A percentile compares a stretch with the other conserved stretches of the same genome.
These are phyloP conservation scores for Larix kaempferi DNA, from an alignment of 75 land plant genomes.

Conservation along the genomic window DNA sequence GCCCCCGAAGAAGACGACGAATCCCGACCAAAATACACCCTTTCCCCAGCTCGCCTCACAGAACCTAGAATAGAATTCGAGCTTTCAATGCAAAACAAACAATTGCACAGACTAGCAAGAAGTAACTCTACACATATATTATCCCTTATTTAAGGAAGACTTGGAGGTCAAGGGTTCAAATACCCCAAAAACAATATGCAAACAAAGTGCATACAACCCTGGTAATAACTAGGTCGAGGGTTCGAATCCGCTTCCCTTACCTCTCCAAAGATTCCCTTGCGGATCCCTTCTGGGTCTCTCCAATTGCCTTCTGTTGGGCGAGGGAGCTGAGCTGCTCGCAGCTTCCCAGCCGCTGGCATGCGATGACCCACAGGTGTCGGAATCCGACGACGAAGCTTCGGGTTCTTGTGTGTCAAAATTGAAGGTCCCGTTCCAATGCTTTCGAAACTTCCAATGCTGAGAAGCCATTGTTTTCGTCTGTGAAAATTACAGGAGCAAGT, in stretches of 20 bases:
- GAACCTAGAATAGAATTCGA: background rate
- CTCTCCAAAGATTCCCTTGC: conserved; percentile 7
- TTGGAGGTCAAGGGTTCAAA: background rate
- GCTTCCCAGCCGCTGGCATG: conserved; percentile 15
- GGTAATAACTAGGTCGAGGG: background rate
- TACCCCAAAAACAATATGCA: background rate
- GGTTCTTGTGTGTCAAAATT: conserved; percentile 6
- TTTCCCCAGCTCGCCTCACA: conserved; percentile 11
- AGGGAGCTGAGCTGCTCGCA: conserved; percentile 14
- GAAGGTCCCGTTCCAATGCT: conserved; percentile 5
- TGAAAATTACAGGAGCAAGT: too few relatives aligned
- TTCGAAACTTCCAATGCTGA: conserved; percentile 4
- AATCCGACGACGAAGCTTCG: conserved; percentile 12
- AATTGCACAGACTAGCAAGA: background rate
- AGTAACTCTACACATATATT: too few relatives aligned
- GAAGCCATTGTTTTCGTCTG: background rate
- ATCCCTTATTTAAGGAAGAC: too few relatives aligned
- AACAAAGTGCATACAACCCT: background rate
- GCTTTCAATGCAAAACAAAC: background rate
- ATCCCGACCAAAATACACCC: background rate
- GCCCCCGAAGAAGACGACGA: conserved; percentile 12
- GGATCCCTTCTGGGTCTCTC: background rate
- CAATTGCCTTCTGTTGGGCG: conserved; percentile 5
- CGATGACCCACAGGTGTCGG: conserved; percentile 10
- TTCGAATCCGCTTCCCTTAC: conserved; percentile 8